These are phyloP conservation scores for Citrus unshiu DNA, from an alignment of 345 rosid genomes.

Conservation along the genomic window DNA sequence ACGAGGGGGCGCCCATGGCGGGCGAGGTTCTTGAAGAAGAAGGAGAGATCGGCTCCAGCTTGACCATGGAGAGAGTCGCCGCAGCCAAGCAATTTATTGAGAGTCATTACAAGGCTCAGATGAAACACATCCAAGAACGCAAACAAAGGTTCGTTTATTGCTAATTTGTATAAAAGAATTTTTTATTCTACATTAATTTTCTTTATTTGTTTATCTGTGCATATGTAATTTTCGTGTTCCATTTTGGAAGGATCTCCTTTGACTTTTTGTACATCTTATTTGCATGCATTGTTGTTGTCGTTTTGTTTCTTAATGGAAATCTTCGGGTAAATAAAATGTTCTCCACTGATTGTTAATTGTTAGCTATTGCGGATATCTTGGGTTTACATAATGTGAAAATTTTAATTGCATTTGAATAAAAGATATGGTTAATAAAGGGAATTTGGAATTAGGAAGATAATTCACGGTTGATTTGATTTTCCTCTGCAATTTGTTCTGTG, in stretches of 20 bases:
- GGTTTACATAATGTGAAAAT: neutral
- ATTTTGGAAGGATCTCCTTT: conserved; percentile 13
- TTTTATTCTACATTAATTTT: neutral
- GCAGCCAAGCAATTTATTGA: conserved; percentile 95
- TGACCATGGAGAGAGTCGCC: conserved; percentile 78
- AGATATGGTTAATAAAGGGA: neutral
- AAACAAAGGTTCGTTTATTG: conserved; percentile 47
- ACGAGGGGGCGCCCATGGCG: conserved; percentile 11
- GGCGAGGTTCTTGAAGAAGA: conserved; percentile 36
- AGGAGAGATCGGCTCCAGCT: conserved; percentile 47
- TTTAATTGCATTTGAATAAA: neutral
- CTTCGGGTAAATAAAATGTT: neutral
- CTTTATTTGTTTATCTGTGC: neutral
- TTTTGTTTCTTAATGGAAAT: neutral
- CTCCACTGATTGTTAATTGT: neutral
- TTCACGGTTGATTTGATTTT: neutral
- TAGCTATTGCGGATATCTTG: neutral
- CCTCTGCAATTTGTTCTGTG: neutral
- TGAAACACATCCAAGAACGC: conserved; percentile 79
- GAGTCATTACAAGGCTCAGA: conserved; percentile 79
- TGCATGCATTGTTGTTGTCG: neutral
- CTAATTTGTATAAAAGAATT: neutral
- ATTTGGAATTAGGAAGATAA: neutral
- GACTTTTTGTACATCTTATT: neutral
- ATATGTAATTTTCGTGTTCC: neutral